A percentile compares a stretch with the other conserved stretches of the same genome.
These are phyloP conservation scores for Apiospora aurea DNA, from an alignment of 2,329 filamentous ascomycete species.

Conservation along the genomic window DNA sequence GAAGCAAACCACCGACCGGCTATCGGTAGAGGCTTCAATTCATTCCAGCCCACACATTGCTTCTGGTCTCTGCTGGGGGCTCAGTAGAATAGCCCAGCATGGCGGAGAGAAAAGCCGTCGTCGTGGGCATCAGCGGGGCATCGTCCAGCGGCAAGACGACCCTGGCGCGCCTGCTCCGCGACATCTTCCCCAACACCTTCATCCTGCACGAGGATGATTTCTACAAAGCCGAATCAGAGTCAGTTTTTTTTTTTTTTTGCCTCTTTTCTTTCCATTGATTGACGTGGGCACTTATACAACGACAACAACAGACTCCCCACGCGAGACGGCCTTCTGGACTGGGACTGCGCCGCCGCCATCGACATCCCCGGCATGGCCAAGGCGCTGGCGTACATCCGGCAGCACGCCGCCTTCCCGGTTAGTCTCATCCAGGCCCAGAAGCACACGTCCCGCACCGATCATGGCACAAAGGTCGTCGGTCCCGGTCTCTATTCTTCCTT, in stretches of 20 bases:
- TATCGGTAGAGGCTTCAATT: too few relatives aligned
- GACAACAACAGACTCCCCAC: conserved; percentile 55
- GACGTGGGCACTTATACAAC: neutral
- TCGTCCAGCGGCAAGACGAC: conserved; percentile 97
- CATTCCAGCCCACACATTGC: neutral
- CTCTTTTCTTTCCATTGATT: too few relatives aligned
- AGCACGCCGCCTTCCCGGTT: conserved; percentile 70
- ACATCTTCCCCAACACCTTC: conserved; percentile 79
- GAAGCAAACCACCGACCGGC: neutral
- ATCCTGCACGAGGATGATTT: conserved; percentile 98
- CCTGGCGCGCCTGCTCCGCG: conserved; percentile 81
- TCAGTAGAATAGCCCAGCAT: conserved; percentile 26
- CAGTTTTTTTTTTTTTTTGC: too few relatives aligned
- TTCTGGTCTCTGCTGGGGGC: too few relatives aligned
- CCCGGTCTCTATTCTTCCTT: conserved; percentile 24
- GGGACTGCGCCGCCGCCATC: conserved; percentile 87
- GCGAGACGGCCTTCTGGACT: conserved; percentile 75
- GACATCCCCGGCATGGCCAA: conserved; percentile 72
- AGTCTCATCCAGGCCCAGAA: conserved; percentile 27
- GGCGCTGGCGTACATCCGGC: conserved; percentile 73
- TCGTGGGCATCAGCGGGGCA: conserved; percentile 86
- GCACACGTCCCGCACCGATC: conserved; percentile 33
- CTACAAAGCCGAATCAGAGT: conserved; percentile 81
- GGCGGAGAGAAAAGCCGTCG: conserved; percentile 56
- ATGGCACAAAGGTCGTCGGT: conserved; percentile 32